These are phyloP conservation scores for Malus hybrid DNA, from an alignment of 331 rosid species.

Conservation along the genomic window DNA sequence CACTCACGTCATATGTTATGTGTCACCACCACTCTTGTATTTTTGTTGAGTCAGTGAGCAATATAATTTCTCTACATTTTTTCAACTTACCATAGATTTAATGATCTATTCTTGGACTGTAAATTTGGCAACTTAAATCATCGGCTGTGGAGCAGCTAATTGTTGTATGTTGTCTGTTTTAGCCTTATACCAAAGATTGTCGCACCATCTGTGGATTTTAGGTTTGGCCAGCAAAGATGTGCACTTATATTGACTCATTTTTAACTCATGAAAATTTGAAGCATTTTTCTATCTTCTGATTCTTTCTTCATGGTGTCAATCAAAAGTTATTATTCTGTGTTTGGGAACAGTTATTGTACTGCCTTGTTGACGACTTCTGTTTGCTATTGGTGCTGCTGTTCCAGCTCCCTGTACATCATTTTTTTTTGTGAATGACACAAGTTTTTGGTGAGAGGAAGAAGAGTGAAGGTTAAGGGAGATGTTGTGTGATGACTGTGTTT, in stretches of 20 bases:
- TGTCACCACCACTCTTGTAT: neutral
- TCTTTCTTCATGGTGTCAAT: neutral
- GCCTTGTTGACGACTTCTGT: neutral
- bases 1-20: neutral
- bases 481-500: neutral
- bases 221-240: neutral
- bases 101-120: too few relatives aligned
- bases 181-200: too few relatives aligned
- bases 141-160: too few relatives aligned
- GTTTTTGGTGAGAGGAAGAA: neutral
- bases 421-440: neutral
- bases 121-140: too few relatives aligned
- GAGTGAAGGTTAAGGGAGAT: neutral
- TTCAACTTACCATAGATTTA: too few relatives aligned
- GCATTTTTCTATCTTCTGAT: neutral
- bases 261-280: neutral
- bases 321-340: neutral
- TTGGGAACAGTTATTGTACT: neutral
- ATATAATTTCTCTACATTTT: neutral
- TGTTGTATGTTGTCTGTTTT: too few relatives aligned
- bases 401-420: neutral
- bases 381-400: neutral
- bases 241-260: neutral
- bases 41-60: neutral
- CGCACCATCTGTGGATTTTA: neutral